phyloP scores from a whole-genome alignment of 2,329 filamentous ascomycete genomes.

The Aureobasidium mangrovei region DNA sequence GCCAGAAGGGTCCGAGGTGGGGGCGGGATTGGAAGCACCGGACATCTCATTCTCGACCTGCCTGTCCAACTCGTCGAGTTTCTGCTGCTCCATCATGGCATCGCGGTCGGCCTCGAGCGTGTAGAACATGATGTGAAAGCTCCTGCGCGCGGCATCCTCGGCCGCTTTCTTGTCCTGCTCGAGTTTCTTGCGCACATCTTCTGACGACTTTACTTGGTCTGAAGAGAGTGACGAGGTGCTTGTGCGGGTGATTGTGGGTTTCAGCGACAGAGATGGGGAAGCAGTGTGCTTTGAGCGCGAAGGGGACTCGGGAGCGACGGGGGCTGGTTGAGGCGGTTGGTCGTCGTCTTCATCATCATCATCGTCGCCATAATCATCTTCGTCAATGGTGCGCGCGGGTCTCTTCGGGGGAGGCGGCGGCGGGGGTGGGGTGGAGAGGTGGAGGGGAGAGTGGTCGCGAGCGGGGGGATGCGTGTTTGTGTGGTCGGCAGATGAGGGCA shows the following conservation, averaged over 20 bases:
- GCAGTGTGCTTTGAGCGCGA: slow-evolving; percentile 45
- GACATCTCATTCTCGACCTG: slow-evolving; percentile 95
- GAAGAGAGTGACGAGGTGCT: slow-evolving; percentile 43
- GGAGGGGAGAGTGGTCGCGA: not conserved
- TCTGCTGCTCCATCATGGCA: slow-evolving; percentile 96
- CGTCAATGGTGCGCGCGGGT: slow-evolving; percentile 61
- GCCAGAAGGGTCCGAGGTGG: slow-evolving; percentile 34
- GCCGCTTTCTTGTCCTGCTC: slow-evolving; percentile 87
- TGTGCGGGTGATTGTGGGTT: slow-evolving; percentile 51
- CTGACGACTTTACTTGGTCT: slow-evolving; percentile 58
- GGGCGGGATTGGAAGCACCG: slow-evolving; percentile 42
- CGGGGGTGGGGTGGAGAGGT: slow-evolving; percentile 2
- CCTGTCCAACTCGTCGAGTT: slow-evolving; percentile 90
- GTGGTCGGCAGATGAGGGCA: not conserved
- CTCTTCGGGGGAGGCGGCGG: slow-evolving; percentile 55
- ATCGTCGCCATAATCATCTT: slow-evolving; percentile 71
- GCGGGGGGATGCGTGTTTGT: not conserved
- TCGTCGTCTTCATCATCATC: slow-evolving; percentile 35
- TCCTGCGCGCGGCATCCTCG: slow-evolving; percentile 79
- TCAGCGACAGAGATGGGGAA: slow-evolving; percentile 56
- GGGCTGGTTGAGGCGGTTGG: slow-evolving; percentile 18
- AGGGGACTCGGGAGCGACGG: slow-evolving; percentile 29
- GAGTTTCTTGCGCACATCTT: slow-evolving; percentile 85
- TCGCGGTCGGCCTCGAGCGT: slow-evolving; percentile 91
- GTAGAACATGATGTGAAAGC: slow-evolving; percentile 89